Conservation (phyloP, 805 yeast genomes). For the Wickerhamomyces ciferrii region DNA sequence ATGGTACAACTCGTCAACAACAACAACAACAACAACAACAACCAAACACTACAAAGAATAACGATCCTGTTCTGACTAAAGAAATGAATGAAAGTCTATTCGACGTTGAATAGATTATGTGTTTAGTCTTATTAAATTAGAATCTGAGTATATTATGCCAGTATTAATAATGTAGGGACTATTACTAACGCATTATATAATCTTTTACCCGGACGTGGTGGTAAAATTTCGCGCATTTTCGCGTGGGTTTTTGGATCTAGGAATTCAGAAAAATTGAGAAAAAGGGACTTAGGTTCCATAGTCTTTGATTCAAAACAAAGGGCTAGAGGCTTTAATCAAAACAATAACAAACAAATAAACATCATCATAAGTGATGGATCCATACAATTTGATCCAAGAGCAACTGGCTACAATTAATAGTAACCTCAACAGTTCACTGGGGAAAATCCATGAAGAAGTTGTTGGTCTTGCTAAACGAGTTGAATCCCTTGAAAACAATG, state of each 20-base stretch:
- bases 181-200: too few relatives aligned
- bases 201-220: background rate
- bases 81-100: background rate
- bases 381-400: slow-evolving; percentile 19
- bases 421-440: slow-evolving; percentile 10
- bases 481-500: slow-evolving; percentile 12
- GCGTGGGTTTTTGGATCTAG: background rate
- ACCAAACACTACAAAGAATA: background rate
- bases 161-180: too few relatives aligned
- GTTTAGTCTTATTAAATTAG: too few relatives aligned
- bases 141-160: too few relatives aligned
- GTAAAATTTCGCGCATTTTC: background rate
- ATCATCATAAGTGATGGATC: slow-evolving; percentile 12
- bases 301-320: background rate
- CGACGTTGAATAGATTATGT: background rate
- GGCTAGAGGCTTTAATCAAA: too few relatives aligned
- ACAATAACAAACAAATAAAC: background rate
- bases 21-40: background rate
- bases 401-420: slow-evolving; percentile 16
- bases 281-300: background rate
- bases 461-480: slow-evolving; percentile 13
- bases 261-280: background rate
- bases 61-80: background rate
- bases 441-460: slow-evolving; percentile 15
- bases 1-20: too few relatives aligned